phyloP scores from a whole-genome alignment of 345 rosid genomes.

The Raphanus sativus region DNA sequence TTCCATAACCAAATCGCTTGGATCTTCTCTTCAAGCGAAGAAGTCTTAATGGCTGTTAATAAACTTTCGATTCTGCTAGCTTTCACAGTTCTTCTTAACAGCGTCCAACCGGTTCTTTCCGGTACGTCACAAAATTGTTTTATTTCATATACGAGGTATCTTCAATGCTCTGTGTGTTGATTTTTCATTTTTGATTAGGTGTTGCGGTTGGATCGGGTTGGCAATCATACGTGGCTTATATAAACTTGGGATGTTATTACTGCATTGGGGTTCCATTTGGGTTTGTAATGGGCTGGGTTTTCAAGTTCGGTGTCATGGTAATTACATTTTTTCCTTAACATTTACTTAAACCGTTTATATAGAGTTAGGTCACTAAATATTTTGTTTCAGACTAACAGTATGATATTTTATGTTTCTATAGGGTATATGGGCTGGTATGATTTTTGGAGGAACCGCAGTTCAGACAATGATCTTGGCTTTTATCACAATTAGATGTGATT shows the following conservation, averaged over 20 bases:
- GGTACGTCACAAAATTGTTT: constrained; percentile 38
- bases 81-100: constrained; percentile 80
- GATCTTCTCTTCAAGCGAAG: constrained; percentile 65
- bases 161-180: neutral
- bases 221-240: constrained; percentile 86
- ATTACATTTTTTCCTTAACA: neutral
- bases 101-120: constrained; percentile 83
- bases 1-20: constrained; percentile 50
- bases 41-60: constrained; percentile 65
- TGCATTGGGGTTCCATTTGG: constrained; percentile 77
- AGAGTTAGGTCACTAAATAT: neutral
- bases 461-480: constrained; percentile 57
- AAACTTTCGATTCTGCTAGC: constrained; percentile 66
- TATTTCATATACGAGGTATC: neutral
- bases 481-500: constrained; percentile 64
- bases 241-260: constrained; percentile 87
- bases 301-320: constrained; percentile 79
- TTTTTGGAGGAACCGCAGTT: constrained; percentile 77
- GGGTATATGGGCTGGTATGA: constrained; percentile 98
- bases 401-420: constrained; percentile 12
- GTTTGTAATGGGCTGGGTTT: constrained; percentile 82
- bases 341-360: too few species aligned
- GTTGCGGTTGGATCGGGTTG: constrained; percentile 98
- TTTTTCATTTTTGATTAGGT: constrained; percentile 40
- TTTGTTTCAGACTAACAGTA: neutral